Percentiles rank a stretch among this genome's conserved stretches.
These are phyloP conservation scores for Coccomyxa subellipsoidea DNA, from an alignment of 163 green algal species.

Conservation along the genomic window DNA sequence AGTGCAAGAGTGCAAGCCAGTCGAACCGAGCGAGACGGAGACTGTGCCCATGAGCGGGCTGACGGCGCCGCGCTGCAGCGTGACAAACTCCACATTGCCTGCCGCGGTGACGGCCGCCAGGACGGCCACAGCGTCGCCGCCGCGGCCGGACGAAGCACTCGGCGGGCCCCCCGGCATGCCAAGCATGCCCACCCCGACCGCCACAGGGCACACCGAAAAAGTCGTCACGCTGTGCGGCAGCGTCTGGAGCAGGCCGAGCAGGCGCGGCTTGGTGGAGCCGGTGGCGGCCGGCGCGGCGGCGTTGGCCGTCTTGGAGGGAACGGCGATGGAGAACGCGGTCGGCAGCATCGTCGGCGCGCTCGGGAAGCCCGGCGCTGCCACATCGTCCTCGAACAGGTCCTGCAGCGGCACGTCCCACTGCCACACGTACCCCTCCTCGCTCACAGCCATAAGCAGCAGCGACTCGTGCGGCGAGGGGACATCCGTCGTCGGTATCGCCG, in stretches of 20 bases:
- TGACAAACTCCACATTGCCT: conserved; percentile 59
- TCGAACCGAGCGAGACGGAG: conserved; percentile 32
- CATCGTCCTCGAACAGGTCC: background rate
- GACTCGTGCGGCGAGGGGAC: background rate
- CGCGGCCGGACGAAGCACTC: background rate
- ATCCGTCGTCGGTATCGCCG: background rate
- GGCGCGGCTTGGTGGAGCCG: conserved; percentile 14
- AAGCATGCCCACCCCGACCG: conserved; percentile 27
- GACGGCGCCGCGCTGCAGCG: conserved; percentile 51
- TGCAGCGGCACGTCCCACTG: conserved; percentile 60
- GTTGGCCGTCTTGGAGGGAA: background rate
- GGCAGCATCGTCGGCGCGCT: background rate
- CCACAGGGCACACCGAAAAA: conserved; percentile 44
- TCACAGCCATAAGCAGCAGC: conserved; percentile 59
- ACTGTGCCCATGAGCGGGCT: conserved; percentile 34
- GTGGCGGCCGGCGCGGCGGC: background rate
- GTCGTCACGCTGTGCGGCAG: conserved; percentile 50
- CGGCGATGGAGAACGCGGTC: background rate
- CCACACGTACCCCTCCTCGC: conserved; percentile 61
- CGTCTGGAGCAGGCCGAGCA: conserved; percentile 54
- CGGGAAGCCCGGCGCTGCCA: background rate
- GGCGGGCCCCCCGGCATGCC: background rate
- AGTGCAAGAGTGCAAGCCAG: background rate
- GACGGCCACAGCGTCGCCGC: conserved; percentile 12
- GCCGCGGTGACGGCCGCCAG: conserved; percentile 52